Conservation (phyloP, 2,329 filamentous ascomycete genomes). For the Cladosporium sp. region DNA sequence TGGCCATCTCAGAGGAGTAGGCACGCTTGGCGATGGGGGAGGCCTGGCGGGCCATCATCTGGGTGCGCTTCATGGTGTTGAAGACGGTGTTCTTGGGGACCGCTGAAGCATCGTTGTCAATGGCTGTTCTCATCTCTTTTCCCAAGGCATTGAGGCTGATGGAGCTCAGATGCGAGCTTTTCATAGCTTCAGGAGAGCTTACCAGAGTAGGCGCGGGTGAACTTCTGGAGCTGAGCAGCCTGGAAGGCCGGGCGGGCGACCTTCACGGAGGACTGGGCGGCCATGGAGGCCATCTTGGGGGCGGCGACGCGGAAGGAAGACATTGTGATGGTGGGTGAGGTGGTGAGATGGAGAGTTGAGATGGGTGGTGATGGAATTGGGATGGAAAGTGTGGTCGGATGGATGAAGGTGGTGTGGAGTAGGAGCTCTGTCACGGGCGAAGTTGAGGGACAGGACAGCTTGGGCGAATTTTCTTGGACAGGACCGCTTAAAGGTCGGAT, state of each 20-base stretch:
- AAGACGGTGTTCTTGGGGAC: slow-evolving; percentile 50
- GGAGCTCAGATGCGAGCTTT: slow-evolving; percentile 14
- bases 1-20: slow-evolving; percentile 84
- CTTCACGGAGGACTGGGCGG: slow-evolving; percentile 64
- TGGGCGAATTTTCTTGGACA: slow-evolving; percentile 21
- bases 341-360: slow-evolving; percentile 21
- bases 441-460: slow-evolving; percentile 20
- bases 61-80: slow-evolving; percentile 69
- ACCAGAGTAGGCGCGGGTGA: slow-evolving; percentile 68
- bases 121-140: slow-evolving; percentile 6
- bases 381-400: slow-evolving; percentile 23
- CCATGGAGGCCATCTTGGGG: slow-evolving; percentile 65
- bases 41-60: slow-evolving; percentile 35
- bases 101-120: slow-evolving; percentile 20
- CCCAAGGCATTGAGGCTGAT: slow-evolving; percentile 6
- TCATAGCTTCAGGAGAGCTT: slow-evolving; percentile 34
- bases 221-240: slow-evolving; percentile 48
- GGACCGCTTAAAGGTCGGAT: slow-evolving; percentile 22
- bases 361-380: slow-evolving; percentile 19
- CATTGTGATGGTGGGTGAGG: slow-evolving; percentile 62
- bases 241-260: slow-evolving; percentile 64
- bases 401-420: slow-evolving; percentile 16
- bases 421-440: slow-evolving; percentile 24
- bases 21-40: slow-evolving; percentile 50
- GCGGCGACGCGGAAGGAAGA: slow-evolving; percentile 65